phyloP scores from a whole-genome alignment of 2,329 filamentous ascomycete species.

The Rhinocladiella mackenziei region DNA sequence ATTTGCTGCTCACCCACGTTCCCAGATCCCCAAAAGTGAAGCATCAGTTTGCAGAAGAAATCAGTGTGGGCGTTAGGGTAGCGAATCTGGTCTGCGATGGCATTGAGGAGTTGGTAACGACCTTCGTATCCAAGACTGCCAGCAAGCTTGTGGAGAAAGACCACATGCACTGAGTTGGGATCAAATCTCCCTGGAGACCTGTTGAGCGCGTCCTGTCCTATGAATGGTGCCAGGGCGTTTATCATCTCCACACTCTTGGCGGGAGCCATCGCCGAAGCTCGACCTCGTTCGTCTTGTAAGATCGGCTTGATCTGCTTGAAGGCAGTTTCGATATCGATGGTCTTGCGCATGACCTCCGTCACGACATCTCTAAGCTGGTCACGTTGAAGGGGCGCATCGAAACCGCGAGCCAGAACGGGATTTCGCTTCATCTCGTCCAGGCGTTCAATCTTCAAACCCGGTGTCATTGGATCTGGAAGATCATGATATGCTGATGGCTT shows the following conservation, averaged over 20 bases:
- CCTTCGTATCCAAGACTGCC: constrained; percentile 71
- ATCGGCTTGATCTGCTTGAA: constrained; percentile 62
- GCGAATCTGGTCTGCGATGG: constrained; percentile 86
- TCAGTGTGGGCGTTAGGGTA: constrained; percentile 86
- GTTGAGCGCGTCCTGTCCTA: constrained; percentile 68
- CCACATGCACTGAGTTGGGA: constrained; percentile 62
- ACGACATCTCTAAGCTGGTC: constrained; percentile 53
- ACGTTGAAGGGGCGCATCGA: constrained; percentile 46
- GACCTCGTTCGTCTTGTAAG: constrained; percentile 6
- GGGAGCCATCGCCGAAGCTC: constrained; percentile 12
- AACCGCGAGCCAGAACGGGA: constrained; percentile 63
- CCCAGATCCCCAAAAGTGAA: constrained; percentile 74
- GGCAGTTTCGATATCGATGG: constrained; percentile 50
- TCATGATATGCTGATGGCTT: constrained; percentile 67
- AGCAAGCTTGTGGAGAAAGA: constrained; percentile 69
- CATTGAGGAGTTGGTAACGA: constrained; percentile 77
- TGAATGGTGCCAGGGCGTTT: constrained; percentile 77
- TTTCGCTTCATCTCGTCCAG: constrained; percentile 69
- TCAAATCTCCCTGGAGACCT: constrained; percentile 58
- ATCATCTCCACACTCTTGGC: constrained; percentile 51
- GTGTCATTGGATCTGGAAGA: constrained; percentile 68
- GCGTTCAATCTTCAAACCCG: constrained; percentile 70
- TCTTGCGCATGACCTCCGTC: constrained; percentile 48
- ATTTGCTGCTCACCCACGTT: constrained; percentile 65
- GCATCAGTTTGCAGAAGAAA: constrained; percentile 82